Conservation (phyloP, 1,139 yeast genomes). For the Wickerhamiella pararugosa region DNA sequence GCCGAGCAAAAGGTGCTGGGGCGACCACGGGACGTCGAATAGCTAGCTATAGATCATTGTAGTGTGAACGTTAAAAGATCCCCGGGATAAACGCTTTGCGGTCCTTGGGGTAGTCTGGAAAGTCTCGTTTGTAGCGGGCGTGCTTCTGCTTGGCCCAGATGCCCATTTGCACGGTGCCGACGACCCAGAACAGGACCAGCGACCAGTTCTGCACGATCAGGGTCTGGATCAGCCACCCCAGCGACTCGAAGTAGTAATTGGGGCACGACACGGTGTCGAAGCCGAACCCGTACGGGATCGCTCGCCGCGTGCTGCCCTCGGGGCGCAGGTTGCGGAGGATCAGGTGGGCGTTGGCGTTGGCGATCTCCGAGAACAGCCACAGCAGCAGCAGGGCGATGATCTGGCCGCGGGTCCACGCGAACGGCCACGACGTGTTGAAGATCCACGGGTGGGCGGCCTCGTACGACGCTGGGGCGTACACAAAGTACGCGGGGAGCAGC, state of each 20-base stretch:
- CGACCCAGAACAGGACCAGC: slow-evolving; percentile 50
- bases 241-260: slow-evolving; percentile 76
- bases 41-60: too few relatives aligned
- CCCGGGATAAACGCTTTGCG: slow-evolving; percentile 56
- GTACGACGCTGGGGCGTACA: slow-evolving; percentile 44
- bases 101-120: slow-evolving; percentile 62
- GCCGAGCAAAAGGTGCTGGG: too few relatives aligned
- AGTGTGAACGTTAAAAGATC: slow-evolving; percentile 21
- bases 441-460: slow-evolving; percentile 14
- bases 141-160: slow-evolving; percentile 68
- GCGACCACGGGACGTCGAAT: too few relatives aligned
- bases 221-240: slow-evolving; percentile 58
- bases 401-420: slow-evolving; percentile 11
- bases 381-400: slow-evolving; percentile 16
- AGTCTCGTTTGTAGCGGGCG: slow-evolving; percentile 47
- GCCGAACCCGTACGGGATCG: slow-evolving; percentile 39
- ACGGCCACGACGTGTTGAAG: slow-evolving; percentile 20
- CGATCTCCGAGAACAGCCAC: slow-evolving; percentile 54
- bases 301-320: slow-evolving; percentile 32
- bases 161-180: slow-evolving; percentile 67
- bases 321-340: slow-evolving; percentile 43
- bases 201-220: slow-evolving; percentile 66
- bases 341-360: slow-evolving; percentile 58
- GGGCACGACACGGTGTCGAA: slow-evolving; percentile 40
- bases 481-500: slow-evolving; percentile 47